Evolutionary conservation across 2,329 filamentous ascomycete species (phyloP), one percentile per base, ranked within the genome.

Genomic region (Talaromyces pinophilus): DNA sequence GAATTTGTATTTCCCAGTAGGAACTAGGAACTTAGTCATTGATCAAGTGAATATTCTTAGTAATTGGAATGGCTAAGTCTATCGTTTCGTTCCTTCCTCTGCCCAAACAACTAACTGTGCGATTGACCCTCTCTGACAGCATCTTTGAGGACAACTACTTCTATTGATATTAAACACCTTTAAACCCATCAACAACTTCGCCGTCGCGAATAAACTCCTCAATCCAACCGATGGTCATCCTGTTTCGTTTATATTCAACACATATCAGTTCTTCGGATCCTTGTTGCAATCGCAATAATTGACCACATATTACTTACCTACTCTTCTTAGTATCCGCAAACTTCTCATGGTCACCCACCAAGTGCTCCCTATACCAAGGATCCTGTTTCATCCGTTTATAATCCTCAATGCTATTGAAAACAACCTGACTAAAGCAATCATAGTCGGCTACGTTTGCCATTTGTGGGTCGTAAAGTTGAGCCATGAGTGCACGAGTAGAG

Each of bases 351-450:
- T 85, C 83, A 2, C 70, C 70, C 0, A 78, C 69, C 22, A 85
- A 67, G 65, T 81, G 74, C 68, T 82, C 70, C 72, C 81, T 81
- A 68, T 82, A 85, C 74, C 74, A 83, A 2, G 82, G 80, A 71
- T 85, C 83, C n/a, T 79, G 64, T 70, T 84, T 84, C 77, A 85
- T 82, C 6, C 72, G 69, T 70, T 81, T 81, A 70, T 82, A 85
- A 65, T 82, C 77, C 5, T 83, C 79, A 1, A 85, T 63, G 38
- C 65, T 72, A 64, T 78, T 67, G 69, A 85, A 84, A 0, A 83
- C 75, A 0, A 82, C 80, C 70, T 84, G 82, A 59, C 79, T 82
- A 69, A 84, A 83, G 70, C 80, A 83, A 71, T 85, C 83, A 66
- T 77, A 85, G 67, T 83, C 80, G 5, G 82, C 81, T 4, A 83